phyloP scores from a whole-genome alignment of 2,329 filamentous ascomycete genomes.

The Arthrobotrys megalospora region DNA sequence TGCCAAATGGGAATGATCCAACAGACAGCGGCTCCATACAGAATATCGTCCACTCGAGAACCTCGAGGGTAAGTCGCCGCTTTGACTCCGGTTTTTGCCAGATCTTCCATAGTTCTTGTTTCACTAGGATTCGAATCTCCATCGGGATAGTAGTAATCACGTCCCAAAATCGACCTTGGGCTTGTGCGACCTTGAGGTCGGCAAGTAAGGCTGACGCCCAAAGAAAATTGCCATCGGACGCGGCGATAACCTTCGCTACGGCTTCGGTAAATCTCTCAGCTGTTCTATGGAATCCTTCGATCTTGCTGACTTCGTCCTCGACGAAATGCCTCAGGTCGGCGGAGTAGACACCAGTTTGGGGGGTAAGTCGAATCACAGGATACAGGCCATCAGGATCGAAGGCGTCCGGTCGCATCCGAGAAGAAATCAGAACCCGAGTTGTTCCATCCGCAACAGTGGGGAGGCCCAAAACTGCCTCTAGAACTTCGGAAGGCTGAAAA shows the following conservation, averaged over 20 bases:
- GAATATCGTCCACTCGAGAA: conserved; percentile 60
- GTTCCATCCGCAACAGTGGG: conserved; percentile 53
- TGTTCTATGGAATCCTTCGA: conserved; percentile 53
- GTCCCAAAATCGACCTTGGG: conserved; percentile 58
- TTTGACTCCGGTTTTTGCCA: conserved; percentile 61
- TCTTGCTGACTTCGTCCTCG: conserved; percentile 53
- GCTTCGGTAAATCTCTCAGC: conserved; percentile 49
- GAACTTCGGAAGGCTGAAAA: conserved; percentile 57
- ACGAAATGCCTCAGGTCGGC: conserved; percentile 58
- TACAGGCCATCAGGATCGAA: conserved; percentile 57
- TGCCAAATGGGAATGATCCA: conserved; percentile 53
- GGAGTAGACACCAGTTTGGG: conserved; percentile 50
- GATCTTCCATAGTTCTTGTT: conserved; percentile 58
- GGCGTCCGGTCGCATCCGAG: conserved; percentile 59
- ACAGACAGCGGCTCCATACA: conserved; percentile 58
- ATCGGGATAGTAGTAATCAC: conserved; percentile 49
- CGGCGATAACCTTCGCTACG: conserved; percentile 55
- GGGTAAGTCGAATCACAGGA: conserved; percentile 53
- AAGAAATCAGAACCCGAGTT: conserved; percentile 54
- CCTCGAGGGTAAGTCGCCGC: conserved; percentile 44
- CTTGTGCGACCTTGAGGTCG: conserved; percentile 57
- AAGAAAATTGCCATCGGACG: conserved; percentile 56
- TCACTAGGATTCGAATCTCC: conserved; percentile 54
- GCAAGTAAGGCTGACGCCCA: conserved; percentile 49
- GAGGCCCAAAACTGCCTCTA: conserved; percentile 50